Conservation (phyloP, 441 rosid genomes). For the Pelargonium fulgidum region DNA sequence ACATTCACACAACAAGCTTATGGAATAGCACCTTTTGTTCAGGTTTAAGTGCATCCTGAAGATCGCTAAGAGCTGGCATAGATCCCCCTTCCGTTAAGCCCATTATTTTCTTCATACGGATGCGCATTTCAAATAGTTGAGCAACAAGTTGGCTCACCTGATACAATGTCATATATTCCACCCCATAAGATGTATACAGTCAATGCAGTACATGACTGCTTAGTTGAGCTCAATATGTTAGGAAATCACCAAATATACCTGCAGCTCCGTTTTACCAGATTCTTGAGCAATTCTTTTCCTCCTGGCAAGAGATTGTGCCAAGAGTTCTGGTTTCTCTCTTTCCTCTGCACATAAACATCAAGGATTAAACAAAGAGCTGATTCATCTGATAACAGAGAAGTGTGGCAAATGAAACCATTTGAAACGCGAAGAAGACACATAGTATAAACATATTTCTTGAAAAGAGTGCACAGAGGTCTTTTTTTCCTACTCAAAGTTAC, state of each 20-base stretch:
- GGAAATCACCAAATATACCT: constrained; percentile 36
- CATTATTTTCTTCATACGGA: constrained; percentile 92
- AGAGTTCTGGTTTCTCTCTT: constrained; percentile 85
- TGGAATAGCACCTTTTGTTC: constrained; percentile 60
- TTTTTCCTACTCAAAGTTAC: background rate
- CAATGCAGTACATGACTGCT: background rate
- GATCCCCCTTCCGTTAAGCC: constrained; percentile 94
- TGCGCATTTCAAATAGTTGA: constrained; percentile 95
- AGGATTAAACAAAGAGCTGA: constrained; percentile 9
- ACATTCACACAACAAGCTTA: constrained; percentile 7
- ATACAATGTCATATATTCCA: constrained; percentile 19
- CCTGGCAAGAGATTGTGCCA: constrained; percentile 77
- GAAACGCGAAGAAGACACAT: constrained; percentile 3
- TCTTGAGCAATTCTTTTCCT: constrained; percentile 81
- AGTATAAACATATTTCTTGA: background rate
- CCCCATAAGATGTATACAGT: background rate
- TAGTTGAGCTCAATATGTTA: background rate
- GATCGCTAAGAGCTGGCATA: constrained; percentile 74
- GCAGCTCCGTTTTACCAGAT: constrained; percentile 85
- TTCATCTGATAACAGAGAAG: background rate
- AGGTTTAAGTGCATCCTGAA: constrained; percentile 73
- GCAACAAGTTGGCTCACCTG: constrained; percentile 96
- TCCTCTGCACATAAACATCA: constrained; percentile 56
- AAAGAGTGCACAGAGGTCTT: background rate
- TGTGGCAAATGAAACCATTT: background rate